Evolutionary conservation across 306 rosid species (phyloP).

Genomic region (barrel medic (Medicago truncatula)): MtrunA17r5.0-ANR NC_053045.1:57894001-57894500

Average conservation of each 20-base stretch:
- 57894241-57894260: conserved; percentile 87
- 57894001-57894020: conserved; percentile 46
- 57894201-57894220: conserved; percentile 90
- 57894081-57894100: conserved; percentile 69
- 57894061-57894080: conserved; percentile 79
- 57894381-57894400: conserved; percentile 56
- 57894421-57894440: too few relatives aligned
- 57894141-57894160: conserved; percentile 73
- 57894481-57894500: background rate
- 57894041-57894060: conserved; percentile 70
- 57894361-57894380: conserved; percentile 74
- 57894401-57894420: conserved; percentile 29
- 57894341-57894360: conserved; percentile 71
- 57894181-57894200: conserved; percentile 71
- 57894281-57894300: conserved; percentile 77
- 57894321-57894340: conserved; percentile 64
- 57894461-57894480: background rate
- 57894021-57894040: background rate
- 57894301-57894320: conserved; percentile 71
- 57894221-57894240: conserved; percentile 80
- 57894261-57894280: conserved; percentile 76
- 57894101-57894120: conserved; percentile 72
- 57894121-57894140: conserved; percentile 91
- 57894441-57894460: background rate
- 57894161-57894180: conserved; percentile 88